Base-by-base conservation (phyloP, 345 rosid genomes). In the Pugionium cornutum region DNA sequence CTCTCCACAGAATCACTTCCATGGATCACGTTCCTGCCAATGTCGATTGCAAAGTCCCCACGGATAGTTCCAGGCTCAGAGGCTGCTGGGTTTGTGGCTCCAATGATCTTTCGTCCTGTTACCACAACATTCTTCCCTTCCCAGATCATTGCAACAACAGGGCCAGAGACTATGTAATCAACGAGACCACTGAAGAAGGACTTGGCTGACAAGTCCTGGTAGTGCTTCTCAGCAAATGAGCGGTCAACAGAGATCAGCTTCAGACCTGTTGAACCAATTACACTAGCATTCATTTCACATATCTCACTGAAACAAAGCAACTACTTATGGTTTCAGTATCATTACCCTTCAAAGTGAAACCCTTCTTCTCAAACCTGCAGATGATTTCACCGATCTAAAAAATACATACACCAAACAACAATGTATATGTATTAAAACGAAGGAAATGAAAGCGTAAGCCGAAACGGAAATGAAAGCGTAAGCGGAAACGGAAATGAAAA, bases 341-440 rank as follows among this genome's bases (percentile, higher is more conserved):
- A 6, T 54, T 74, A 89, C 98, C 98, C 70, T 86, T 89, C 82
- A 92, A 79, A 58, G 84, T 73, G 79, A 92, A 92, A 1, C 98
- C 98, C 75, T 92, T 92, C 86, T 88, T 88, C 89, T 89, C 98
- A 68, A 92, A 92, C 54, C 96, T 81, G 78, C 83, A 36, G 61
- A 92, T 88, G 81, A 92, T 80, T 45, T 92, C 94, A 62, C 97
- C 97, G 69, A 89, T 86, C 98, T 92, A 77, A 30, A 68, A 64
- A 18, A 18, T 18, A 18, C 18, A 18, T 18, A 18, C 18, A 18
- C 18, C 18, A 27, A 10, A 9, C 10, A 39, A 9, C 18, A 18
- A 18, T 18, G 18, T 18, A 18, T 18, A 18, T 18, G 18, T 18
- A 18, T 18, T 18, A 18, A 18, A 33, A 49, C 34, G 1, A 33